phyloP scores from a whole-genome alignment of 1,284 basidiomycete genomes.

The Pseudozyma sp. region DNA sequence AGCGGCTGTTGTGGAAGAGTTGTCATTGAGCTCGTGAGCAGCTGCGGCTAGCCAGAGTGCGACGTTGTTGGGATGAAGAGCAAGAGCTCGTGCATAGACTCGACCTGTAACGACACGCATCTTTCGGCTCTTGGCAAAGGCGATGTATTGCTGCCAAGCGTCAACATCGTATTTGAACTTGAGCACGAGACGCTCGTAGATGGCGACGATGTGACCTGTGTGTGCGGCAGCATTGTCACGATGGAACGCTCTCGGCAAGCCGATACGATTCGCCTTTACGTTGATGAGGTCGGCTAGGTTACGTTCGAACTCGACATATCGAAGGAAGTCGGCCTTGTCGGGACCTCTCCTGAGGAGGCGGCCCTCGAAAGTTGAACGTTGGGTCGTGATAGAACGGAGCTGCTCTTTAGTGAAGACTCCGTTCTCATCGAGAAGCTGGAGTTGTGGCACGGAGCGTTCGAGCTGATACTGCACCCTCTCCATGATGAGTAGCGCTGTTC shows the following conservation, averaged over 20 bases:
- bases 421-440: constrained; percentile 90
- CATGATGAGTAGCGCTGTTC: constrained; percentile 72
- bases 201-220: constrained; percentile 82
- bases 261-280: constrained; percentile 44
- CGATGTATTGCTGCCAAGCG: constrained; percentile 88
- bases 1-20: constrained; percentile 80
- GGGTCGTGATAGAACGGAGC: constrained; percentile 81
- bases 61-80: constrained; percentile 83
- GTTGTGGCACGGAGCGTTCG: constrained; percentile 95
- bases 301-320: constrained; percentile 93
- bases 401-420: constrained; percentile 84
- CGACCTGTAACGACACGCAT: constrained; percentile 82
- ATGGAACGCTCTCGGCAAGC: constrained; percentile 51
- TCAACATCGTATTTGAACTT: constrained; percentile 89
- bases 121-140: constrained; percentile 82
- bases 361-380: constrained; percentile 85
- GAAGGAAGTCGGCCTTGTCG: constrained; percentile 87
- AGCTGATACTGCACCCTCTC: constrained; percentile 94
- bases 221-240: constrained; percentile 50
- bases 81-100: constrained; percentile 77
- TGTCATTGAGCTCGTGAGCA: constrained; percentile 82
- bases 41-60: constrained; percentile 87
- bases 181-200: constrained; percentile 88
- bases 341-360: constrained; percentile 84
- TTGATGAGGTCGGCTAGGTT: constrained; percentile 64